These are phyloP conservation scores for Podospora pseudopauciseta DNA, from an alignment of 495 filamentous ascomycete genomes.

Conservation along the genomic window DNA sequence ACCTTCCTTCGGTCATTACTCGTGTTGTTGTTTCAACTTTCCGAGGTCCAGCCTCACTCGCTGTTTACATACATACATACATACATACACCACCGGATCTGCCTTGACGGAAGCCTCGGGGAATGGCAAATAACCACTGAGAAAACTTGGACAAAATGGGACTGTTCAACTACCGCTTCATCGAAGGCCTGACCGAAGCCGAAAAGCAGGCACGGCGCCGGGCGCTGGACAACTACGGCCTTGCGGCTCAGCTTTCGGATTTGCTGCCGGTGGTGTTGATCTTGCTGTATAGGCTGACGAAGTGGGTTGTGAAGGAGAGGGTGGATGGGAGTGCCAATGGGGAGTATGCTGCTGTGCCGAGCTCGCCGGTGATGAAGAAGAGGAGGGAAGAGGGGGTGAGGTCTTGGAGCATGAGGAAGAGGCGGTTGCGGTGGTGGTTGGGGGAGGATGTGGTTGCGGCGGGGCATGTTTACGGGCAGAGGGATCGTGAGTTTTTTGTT, in stretches of 20 bases:
- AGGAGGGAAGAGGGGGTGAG: conserved; percentile 25
- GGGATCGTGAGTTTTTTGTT: conserved; percentile 39
- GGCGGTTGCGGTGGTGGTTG: conserved; percentile 53
- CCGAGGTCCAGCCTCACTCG: neutral
- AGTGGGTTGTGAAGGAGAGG: conserved; percentile 21
- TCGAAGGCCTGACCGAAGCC: conserved; percentile 46
- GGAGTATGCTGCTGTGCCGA: conserved; percentile 37
- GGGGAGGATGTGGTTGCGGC: conserved; percentile 48
- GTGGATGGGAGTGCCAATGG: conserved; percentile 20
- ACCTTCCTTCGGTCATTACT: neutral
- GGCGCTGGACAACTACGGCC: conserved; percentile 56
- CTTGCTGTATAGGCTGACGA: conserved; percentile 38
- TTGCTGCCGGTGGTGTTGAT: conserved; percentile 48
- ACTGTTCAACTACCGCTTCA: conserved; percentile 48
- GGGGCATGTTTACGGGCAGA: conserved; percentile 51
- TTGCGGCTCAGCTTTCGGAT: conserved; percentile 59
- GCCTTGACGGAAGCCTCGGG: neutral
- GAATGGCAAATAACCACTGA: neutral
- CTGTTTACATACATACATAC: neutral
- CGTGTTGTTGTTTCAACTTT: neutral
- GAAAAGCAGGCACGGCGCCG: conserved; percentile 55
- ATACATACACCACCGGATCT: neutral
- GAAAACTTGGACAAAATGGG: neutral
- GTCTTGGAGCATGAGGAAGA: conserved; percentile 22
- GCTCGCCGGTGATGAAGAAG: conserved; percentile 43